These are phyloP conservation scores for Rhizopogon vinicolor DNA, from an alignment of 768 basidiomycete species.

Conservation along the genomic window DNA sequence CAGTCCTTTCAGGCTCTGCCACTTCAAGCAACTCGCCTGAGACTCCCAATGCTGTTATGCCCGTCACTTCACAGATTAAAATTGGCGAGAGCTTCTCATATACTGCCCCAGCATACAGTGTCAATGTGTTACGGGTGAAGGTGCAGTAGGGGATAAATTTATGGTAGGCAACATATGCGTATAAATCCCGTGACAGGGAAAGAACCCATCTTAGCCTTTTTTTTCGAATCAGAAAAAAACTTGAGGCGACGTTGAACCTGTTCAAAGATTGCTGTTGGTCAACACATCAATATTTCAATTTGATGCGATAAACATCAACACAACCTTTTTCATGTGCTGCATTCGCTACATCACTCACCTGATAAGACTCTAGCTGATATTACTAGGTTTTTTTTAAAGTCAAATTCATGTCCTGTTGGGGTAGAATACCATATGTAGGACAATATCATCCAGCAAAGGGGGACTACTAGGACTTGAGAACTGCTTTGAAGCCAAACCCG, in stretches of 20 bases:
- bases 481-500: too few relatives aligned
- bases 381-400: too few relatives aligned
- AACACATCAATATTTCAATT: too few relatives aligned
- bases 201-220: neutral
- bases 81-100: slow-evolving; percentile 52
- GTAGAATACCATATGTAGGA: too few relatives aligned
- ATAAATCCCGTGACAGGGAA: neutral
- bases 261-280: too few relatives aligned
- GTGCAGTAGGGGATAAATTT: neutral
- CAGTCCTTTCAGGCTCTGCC: slow-evolving; percentile 44
- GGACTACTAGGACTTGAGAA: too few relatives aligned
- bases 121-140: slow-evolving; percentile 25
- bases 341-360: too few relatives aligned
- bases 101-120: slow-evolving; percentile 45
- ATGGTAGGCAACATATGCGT: neutral
- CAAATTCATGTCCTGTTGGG: too few relatives aligned
- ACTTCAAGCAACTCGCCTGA: slow-evolving; percentile 53
- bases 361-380: too few relatives aligned
- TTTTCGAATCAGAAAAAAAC: too few relatives aligned
- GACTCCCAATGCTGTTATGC: slow-evolving; percentile 43
- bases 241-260: slow-evolving; percentile 7
- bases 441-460: too few relatives aligned
- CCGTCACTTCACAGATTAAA: slow-evolving; percentile 37
- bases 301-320: neutral
- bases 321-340: too few relatives aligned